Evolutionary conservation across 148 eudicot genomes (phyloP).

Genomic region (Nyssa sinensis): DNA sequence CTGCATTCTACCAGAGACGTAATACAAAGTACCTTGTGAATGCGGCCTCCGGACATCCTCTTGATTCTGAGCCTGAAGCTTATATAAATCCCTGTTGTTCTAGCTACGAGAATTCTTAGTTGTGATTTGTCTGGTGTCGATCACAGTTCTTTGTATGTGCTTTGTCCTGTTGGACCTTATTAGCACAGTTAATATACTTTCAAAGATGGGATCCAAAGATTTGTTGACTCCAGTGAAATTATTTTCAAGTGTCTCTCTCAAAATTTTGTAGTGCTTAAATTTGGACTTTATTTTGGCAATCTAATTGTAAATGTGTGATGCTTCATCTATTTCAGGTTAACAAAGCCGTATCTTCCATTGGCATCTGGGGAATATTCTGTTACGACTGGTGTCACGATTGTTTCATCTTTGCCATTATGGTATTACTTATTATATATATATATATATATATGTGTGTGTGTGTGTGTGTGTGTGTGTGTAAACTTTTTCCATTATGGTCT

Average conservation of each 20-base stretch:
- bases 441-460: no score
- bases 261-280: background rate
- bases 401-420: conserved; percentile 70
- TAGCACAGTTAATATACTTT: background rate
- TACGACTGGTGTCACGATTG: conserved; percentile 63
- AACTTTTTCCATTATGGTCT: no score
- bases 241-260: background rate
- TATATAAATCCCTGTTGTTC: conserved; percentile 8
- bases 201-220: no score
- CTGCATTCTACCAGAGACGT: conserved; percentile 23
- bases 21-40: conserved; percentile 31
- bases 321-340: conserved; percentile 60
- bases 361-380: conserved; percentile 95
- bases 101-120: background rate
- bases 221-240: no score
- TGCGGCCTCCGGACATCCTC: conserved; percentile 53
- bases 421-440: no score
- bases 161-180: background rate
- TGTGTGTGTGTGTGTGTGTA: no score
- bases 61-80: conserved; percentile 59
- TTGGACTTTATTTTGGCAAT: background rate
- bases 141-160: no score
- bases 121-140: background rate
- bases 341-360: conserved; percentile 95
- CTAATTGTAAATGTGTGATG: background rate